These are phyloP conservation scores for Ziziphus jujuba DNA, from an alignment of 306 rosid genomes.

Conservation along the genomic window DNA sequence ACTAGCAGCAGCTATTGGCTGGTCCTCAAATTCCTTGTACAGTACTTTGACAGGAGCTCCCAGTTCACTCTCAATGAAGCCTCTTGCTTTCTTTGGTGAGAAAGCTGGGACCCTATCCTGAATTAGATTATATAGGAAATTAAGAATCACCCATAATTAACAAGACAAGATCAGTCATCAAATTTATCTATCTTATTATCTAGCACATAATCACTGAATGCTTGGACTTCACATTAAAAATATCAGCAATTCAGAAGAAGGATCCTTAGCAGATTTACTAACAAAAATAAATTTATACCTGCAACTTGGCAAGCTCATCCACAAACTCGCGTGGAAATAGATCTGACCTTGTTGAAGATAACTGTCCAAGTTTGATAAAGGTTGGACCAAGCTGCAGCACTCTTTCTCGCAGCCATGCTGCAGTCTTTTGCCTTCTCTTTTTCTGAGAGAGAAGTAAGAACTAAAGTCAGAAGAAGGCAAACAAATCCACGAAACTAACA, in stretches of 20 bases:
- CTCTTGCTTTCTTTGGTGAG: constrained; percentile 71
- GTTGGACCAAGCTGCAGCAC: constrained; percentile 96
- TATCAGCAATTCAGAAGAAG: not conserved
- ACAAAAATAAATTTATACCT: constrained; percentile 36
- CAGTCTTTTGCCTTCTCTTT: constrained; percentile 66
- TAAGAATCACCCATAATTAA: constrained; percentile 2
- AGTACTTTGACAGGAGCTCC: constrained; percentile 61
- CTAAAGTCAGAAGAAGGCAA: constrained; percentile 14
- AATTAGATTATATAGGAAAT: constrained; percentile 14
- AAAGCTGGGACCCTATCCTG: constrained; percentile 95
- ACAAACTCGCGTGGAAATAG: constrained; percentile 86
- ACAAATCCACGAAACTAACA: constrained; percentile 22
- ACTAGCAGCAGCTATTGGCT: constrained; percentile 93
- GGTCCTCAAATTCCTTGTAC: constrained; percentile 84
- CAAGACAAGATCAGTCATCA: constrained; percentile 8
- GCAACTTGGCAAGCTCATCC: constrained; percentile 90
- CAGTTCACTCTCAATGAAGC: constrained; percentile 76
- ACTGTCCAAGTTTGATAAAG: constrained; percentile 89
- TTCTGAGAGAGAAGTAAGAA: constrained; percentile 44
- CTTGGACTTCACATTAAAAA: not conserved
- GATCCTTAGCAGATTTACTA: not conserved
- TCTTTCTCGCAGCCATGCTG: constrained; percentile 80
- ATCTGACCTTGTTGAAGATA: constrained; percentile 92
- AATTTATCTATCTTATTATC: not conserved
- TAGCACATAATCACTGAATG: not conserved